Evolutionary conservation across 768 basidiomycete genomes (phyloP).

Genomic region (Tylopilus subfusipes): DNA sequence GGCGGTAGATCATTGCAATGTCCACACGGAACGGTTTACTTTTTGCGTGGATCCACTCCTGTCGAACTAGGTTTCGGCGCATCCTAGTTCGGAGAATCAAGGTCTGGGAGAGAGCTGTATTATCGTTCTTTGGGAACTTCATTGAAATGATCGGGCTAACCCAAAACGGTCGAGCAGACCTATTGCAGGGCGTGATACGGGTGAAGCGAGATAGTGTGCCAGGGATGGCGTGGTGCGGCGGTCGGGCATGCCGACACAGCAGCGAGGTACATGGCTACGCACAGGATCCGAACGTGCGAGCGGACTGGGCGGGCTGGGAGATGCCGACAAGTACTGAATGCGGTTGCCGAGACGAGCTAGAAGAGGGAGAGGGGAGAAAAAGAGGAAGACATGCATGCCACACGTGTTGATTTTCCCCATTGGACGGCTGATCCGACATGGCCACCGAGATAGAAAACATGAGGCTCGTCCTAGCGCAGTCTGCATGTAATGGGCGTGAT

Average conservation of each 20-base stretch:
- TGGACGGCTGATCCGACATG: slow-evolving; percentile 19
- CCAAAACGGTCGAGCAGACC: neutral
- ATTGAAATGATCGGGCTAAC: neutral
- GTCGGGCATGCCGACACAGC: slow-evolving; percentile 6
- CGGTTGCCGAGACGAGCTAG: slow-evolving; percentile 3
- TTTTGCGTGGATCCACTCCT: neutral
- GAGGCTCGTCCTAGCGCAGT: slow-evolving; percentile 13
- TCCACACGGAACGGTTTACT: neutral
- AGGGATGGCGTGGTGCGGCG: neutral
- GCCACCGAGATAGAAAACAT: slow-evolving; percentile 12
- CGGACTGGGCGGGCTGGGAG: neutral
- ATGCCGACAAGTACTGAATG: slow-evolving; percentile 8
- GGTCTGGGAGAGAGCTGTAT: neutral
- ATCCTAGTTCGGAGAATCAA: neutral
- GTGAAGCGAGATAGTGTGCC: neutral
- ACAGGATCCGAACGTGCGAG: slow-evolving; percentile 1
- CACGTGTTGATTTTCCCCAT: slow-evolving; percentile 26
- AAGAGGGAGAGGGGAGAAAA: slow-evolving; percentile 12
- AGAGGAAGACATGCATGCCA: slow-evolving; percentile 19
- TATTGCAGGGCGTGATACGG: neutral
- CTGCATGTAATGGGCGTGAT: slow-evolving; percentile 18
- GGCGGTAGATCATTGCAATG: neutral
- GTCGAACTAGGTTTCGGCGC: neutral
- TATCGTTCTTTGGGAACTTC: neutral
- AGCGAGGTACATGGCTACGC: neutral